Evolutionary conservation across 306 rosid species (phyloP).

Genomic region (Purshia tridentata): DNA sequence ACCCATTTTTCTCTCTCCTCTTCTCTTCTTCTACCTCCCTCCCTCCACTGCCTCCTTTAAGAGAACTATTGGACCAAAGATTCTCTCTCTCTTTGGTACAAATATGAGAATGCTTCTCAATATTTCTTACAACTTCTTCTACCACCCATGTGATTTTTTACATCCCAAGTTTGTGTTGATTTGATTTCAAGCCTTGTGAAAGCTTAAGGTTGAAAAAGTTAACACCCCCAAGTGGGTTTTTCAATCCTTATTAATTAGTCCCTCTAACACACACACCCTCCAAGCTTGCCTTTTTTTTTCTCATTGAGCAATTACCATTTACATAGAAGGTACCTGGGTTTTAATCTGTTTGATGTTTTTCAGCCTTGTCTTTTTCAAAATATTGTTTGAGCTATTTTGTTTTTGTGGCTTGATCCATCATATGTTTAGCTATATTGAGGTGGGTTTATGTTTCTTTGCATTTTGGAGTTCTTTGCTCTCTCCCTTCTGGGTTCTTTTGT

Average conservation of each 20-base stretch:
- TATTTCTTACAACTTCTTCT: conserved; percentile 44
- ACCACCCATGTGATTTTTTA: conserved; percentile 28
- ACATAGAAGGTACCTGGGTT: conserved; percentile 35
- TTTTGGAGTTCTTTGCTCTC: conserved; percentile 10
- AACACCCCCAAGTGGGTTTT: conserved; percentile 5
- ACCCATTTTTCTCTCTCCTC: conserved; percentile 23
- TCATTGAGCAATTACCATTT: conserved; percentile 14
- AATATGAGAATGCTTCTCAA: conserved; percentile 47
- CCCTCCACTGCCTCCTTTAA: not conserved
- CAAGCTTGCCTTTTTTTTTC: conserved; percentile 21
- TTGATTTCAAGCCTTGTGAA: conserved; percentile 19
- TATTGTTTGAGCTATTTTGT: conserved; percentile 24
- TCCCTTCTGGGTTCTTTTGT: conserved; percentile 2
- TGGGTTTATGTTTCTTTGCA: conserved; percentile 12
- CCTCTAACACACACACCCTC: conserved; percentile 9
- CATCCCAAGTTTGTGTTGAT: conserved; percentile 28
- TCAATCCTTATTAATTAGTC: not conserved
- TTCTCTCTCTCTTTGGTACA: conserved; percentile 37
- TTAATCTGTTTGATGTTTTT: conserved; percentile 17
- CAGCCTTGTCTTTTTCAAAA: conserved; percentile 9
- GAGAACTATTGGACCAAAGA: conserved; percentile 1
- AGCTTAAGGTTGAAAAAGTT: conserved; percentile 27
- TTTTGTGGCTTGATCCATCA: conserved; percentile 38
- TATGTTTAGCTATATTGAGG: conserved; percentile 18
- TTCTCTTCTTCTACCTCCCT: not conserved